Conservation (phyloP, 2,329 filamentous ascomycete genomes). For the Dactylellina leptospora region DNA sequence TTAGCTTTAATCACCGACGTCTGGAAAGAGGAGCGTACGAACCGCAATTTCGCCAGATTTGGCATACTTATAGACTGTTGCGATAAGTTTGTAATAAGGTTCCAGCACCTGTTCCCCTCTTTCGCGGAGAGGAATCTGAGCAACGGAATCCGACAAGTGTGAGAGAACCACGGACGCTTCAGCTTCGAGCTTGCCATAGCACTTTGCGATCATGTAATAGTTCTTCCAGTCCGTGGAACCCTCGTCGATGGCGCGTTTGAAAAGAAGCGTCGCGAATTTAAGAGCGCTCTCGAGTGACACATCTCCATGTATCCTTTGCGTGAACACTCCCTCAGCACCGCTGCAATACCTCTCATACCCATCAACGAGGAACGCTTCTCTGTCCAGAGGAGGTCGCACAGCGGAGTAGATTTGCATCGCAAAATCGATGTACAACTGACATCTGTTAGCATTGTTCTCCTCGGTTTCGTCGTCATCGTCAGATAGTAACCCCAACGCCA, state of each 20-base stretch:
- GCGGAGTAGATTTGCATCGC: constrained; percentile 74
- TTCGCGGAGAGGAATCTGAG: constrained; percentile 69
- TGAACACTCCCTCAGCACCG: constrained; percentile 67
- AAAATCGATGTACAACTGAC: constrained; percentile 75
- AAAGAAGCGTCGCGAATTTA: constrained; percentile 71
- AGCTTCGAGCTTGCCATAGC: constrained; percentile 75
- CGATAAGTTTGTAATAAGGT: constrained; percentile 90
- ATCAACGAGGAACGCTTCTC: constrained; percentile 72
- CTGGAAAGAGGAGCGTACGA: constrained; percentile 50
- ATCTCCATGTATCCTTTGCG: constrained; percentile 67
- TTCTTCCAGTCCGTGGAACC: constrained; percentile 72
- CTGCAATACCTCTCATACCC: constrained; percentile 71
- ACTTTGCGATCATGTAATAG: constrained; percentile 76
- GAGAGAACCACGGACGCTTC: constrained; percentile 65
- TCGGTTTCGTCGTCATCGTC: constrained; percentile 66
- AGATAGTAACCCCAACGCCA: constrained; percentile 72
- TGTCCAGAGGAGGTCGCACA: constrained; percentile 72
- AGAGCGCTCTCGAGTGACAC: constrained; percentile 70
- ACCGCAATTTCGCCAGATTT: constrained; percentile 63
- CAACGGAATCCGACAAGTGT: constrained; percentile 69
- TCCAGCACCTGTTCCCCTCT: constrained; percentile 81
- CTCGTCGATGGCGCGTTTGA: constrained; percentile 68
- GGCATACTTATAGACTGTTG: constrained; percentile 82
- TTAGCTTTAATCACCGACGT: constrained; percentile 54
- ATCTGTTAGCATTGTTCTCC: constrained; percentile 68